phyloP scores from a whole-genome alignment of 2,329 filamentous ascomycete genomes.

The Aspergillus floridensis region DNA sequence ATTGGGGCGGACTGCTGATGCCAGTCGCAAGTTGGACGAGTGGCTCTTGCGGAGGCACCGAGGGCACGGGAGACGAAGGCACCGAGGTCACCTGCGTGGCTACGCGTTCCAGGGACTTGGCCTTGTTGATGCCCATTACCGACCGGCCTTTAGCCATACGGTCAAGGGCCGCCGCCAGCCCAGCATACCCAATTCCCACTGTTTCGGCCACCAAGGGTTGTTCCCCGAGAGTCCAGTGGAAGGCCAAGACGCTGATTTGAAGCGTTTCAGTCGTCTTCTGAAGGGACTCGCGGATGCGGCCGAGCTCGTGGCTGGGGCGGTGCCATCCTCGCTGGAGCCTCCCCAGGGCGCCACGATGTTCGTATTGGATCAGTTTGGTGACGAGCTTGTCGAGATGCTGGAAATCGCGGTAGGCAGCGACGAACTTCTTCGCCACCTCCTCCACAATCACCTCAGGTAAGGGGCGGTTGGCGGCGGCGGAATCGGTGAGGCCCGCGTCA shows the following conservation, averaged over 20 bases:
- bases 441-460: slow-evolving; percentile 60
- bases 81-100: slow-evolving; percentile 1
- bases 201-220: slow-evolving; percentile 56
- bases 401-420: slow-evolving; percentile 61
- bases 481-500: slow-evolving; percentile 62
- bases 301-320: slow-evolving; percentile 21
- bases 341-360: slow-evolving; percentile 60
- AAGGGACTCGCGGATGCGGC: slow-evolving; percentile 48
- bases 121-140: slow-evolving; percentile 27
- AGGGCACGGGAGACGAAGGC: slow-evolving; percentile 14
- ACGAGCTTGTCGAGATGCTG: slow-evolving; percentile 63
- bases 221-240: slow-evolving; percentile 63
- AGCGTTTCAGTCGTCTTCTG: slow-evolving; percentile 60
- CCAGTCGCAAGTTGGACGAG: slow-evolving; percentile 16
- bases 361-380: slow-evolving; percentile 59
- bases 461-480: slow-evolving; percentile 49
- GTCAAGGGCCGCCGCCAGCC: slow-evolving; percentile 63
- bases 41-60: slow-evolving; percentile 28
- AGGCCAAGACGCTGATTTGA: slow-evolving; percentile 64
- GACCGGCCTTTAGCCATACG: slow-evolving; percentile 38
- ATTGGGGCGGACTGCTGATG: background rate
- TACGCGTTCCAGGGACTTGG: slow-evolving; percentile 21
- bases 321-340: slow-evolving; percentile 61
- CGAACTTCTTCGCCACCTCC: slow-evolving; percentile 65
- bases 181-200: slow-evolving; percentile 65